Evolutionary conservation across 2,329 filamentous ascomycete genomes (phyloP).

Genomic region (Penicillium sp.): DNA sequence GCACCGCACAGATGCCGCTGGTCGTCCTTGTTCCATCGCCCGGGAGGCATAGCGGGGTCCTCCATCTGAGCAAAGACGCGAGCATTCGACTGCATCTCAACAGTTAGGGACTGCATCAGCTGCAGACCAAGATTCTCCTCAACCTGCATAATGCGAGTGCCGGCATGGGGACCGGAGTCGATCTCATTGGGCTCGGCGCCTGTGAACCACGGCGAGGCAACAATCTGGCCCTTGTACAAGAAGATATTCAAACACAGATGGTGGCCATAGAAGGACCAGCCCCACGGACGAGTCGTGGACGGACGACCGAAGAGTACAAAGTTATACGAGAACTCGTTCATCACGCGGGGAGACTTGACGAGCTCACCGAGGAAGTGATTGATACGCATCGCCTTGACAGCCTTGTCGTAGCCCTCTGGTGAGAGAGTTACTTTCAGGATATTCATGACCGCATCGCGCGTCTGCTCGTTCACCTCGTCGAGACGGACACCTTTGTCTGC

Average conservation of each 20-base stretch:
- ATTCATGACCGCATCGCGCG: slow-evolving; percentile 50
- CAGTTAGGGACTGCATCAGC: slow-evolving; percentile 62
- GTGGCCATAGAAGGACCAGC: slow-evolving; percentile 71
- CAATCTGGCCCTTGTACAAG: slow-evolving; percentile 60
- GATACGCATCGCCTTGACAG: slow-evolving; percentile 64
- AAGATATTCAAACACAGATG: slow-evolving; percentile 71
- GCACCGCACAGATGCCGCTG: slow-evolving; percentile 74
- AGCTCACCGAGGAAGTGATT: slow-evolving; percentile 71
- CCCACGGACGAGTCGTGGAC: slow-evolving; percentile 59
- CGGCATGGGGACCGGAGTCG: slow-evolving; percentile 58
- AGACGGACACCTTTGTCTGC: slow-evolving; percentile 65
- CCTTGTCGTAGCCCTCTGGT: slow-evolving; percentile 67
- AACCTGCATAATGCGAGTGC: slow-evolving; percentile 61
- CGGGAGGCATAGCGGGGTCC: slow-evolving; percentile 59
- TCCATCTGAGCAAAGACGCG: slow-evolving; percentile 58
- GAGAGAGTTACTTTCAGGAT: slow-evolving; percentile 59
- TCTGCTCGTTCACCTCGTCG: slow-evolving; percentile 53
- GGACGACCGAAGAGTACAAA: slow-evolving; percentile 66
- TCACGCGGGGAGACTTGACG: slow-evolving; percentile 56
- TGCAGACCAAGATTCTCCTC: slow-evolving; percentile 62
- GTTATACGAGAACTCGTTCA: slow-evolving; percentile 75
- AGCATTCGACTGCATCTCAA: slow-evolving; percentile 47
- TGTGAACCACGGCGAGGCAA: slow-evolving; percentile 71
- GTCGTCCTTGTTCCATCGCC: slow-evolving; percentile 74
- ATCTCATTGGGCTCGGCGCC: slow-evolving; percentile 75